Evolutionary conservation across 192 early-diverging fungal species (phyloP), one percentile per base, ranked within the genome.

Genomic region (Geranomyces variabilis): DNA sequence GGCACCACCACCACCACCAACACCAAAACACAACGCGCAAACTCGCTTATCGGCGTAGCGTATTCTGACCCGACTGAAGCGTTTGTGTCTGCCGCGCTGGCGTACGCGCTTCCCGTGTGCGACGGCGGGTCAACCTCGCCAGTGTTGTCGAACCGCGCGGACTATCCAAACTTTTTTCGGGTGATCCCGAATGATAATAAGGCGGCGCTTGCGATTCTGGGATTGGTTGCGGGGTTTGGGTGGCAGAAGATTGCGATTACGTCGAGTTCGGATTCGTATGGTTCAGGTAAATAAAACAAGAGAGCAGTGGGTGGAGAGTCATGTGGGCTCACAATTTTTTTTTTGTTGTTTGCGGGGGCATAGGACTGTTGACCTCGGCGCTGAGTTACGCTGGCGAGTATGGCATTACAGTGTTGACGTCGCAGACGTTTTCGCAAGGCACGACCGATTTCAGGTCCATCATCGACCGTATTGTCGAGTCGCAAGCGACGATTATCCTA

Each of bases 121-220:
- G 71, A 74, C 63, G 80, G 80, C 19, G 28, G 66, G 17, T 55
- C 77, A 13, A 79, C 74, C 15, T 66, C 63, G 30, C 36, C 63
- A n/a, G 68, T 14, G 17, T 60, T 81, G n/a, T 63, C 64, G 8
- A 22, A 67, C 58, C 74, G 71, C 30, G 22, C 26, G 12, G 22
- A 45, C 19, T 79, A 76, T 61, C 75, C 77, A 41, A 75, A 75
- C 60, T 81, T 81, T 47, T 79, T 79, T 56, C 69, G 80, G 6
- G 65, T 74, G 0, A 58, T 79, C 24, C 68, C 77, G 6, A 62
- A 67, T 29, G 80, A 81, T 62, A 69, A 66, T 19, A 28, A 57
- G 13, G 67, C 63, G 36, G 73, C 74, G 9, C 7, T 46, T 30
- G 75, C 77, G 5, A 76, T 77, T 15, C 15, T 76, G 24, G 59